These are phyloP conservation scores for Conidiobolus incongruus DNA, from an alignment of 371 early-diverging fungal genomes.

Conservation along the genomic window DNA sequence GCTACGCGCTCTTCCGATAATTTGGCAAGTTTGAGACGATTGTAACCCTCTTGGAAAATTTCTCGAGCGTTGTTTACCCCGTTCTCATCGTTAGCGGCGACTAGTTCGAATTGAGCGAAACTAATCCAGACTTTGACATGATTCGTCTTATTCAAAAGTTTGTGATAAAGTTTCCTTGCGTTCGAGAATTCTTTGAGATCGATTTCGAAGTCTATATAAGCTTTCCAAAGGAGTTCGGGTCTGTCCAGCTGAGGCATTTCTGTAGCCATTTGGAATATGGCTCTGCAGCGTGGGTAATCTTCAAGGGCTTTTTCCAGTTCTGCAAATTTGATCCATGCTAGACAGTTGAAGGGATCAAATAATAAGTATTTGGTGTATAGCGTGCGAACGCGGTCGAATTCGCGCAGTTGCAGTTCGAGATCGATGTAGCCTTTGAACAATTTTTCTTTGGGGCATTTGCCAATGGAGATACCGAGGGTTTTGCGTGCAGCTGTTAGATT, in stretches of 20 bases:
- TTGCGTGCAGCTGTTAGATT: conserved; percentile 61
- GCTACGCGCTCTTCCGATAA: no score
- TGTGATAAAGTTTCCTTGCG: conserved; percentile 58
- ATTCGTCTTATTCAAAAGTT: conserved; percentile 61
- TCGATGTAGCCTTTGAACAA: conserved; percentile 92
- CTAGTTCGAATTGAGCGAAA: conserved; percentile 77
- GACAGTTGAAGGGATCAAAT: conserved; percentile 59
- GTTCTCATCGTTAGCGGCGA: conserved; percentile 21
- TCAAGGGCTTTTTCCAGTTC: conserved; percentile 68
- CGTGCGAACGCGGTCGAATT: conserved; percentile 81
- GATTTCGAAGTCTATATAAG: conserved; percentile 89
- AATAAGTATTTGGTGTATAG: conserved; percentile 76
- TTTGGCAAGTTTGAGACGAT: conserved; percentile 41
- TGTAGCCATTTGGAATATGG: conserved; percentile 77
- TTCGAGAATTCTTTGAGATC: conserved; percentile 52
- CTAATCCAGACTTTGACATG: conserved; percentile 97
- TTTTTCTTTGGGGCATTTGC: conserved; percentile 44
- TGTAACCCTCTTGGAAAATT: conserved; percentile 50
- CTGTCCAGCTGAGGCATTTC: conserved; percentile 69
- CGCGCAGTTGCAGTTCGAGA: conserved; percentile 67
- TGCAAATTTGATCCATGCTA: conserved; percentile 89
- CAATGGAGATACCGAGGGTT: conserved; percentile 64
- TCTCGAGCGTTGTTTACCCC: conserved; percentile 27
- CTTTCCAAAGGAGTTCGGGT: conserved; percentile 95
- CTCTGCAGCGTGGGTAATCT: conserved; percentile 64